Evolutionary conservation across 2,329 filamentous ascomycete genomes (phyloP), one percentile per base, ranked within the genome.

Genomic region (Beauveria brongniartii): DNA sequence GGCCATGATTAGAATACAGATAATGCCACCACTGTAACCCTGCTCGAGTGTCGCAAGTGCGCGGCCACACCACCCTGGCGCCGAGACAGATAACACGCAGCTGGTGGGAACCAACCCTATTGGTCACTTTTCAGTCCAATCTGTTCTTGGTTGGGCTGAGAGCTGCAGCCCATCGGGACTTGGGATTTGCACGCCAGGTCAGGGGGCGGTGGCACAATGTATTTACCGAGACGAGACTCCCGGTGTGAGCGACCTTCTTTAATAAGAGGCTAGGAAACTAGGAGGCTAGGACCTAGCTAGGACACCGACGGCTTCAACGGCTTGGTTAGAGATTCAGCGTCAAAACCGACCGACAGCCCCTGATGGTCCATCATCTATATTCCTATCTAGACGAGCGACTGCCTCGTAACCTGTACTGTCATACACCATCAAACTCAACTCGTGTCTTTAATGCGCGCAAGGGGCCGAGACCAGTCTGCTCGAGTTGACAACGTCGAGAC

Each of bases 241-340:
- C 1, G 73, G 72, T 0, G 69, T 77, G 3, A 70, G 65, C 67
- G 69, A 57, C 46, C 44, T 22, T 34, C 3, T 12, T 5, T 34
- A 30, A 28, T 30, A 5, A 14, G 34, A 37, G 0, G 62, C 61
- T 2, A 30, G 66, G 5, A 70, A 74, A 28, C 63, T 34, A 37
- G 34, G 34, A 37, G 34, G 12, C 34, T 14, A 37, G 34, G 12
- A 14, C 34, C 34, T 37, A 37, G 34, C 34, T 14, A 37, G 12
- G 12, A 43, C 41, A n/a, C 65, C 3, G 63, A 68, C 0, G 72
- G 73, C 0, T 76, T 77, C 48, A 71, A 77, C 28, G 75, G 73
- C 24, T 73, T 76, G 70, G 75, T 77, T 1, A 68, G 75, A 8
- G 71, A 76, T 59, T 67, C 73, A 4, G 62, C 75, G 5, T 75